Base-by-base conservation (phyloP, 2,329 filamentous ascomycete genomes). In the Rhytidhysteron rufulum region DNA sequence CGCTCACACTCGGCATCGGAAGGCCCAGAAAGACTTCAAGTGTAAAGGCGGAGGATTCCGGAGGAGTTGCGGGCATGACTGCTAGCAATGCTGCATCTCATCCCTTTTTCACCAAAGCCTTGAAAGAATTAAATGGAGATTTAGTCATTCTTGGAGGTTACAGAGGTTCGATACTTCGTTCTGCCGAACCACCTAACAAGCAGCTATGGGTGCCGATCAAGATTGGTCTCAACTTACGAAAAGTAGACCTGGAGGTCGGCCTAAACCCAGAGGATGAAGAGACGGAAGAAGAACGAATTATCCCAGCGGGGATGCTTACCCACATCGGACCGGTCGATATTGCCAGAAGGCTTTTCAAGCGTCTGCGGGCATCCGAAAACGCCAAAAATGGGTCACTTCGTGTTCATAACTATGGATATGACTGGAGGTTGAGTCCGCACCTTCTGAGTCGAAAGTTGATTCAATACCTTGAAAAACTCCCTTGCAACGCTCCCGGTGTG, bases 121-220 rank as follows among this genome's bases (percentile, higher is more conserved):
- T 95, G 34, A 80, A 85, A 34, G 71, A 80, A 4, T 69, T 95
- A 17, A 86, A 82, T 0, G 90, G 91, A 1, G 91, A 97, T 57
- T 63, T 97, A 6, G 88, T 97, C 6, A 74, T 96, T 21, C 76
- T 97, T 58, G 91, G 91, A 16, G 91, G 91, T 11, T 95, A 96
- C 58, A 78, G 91, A 49, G 91, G 91, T 3, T 95, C 90, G 0
- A 77, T 96, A n/a, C 66, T 97, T 21, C 82, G 90, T 21, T 94
- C 88, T 9, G 85, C 88, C 9, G 83, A 88, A 46, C 78, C 86
- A 7, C 85, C 86, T 4, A 81, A 91, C 56, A 82, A 88, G n/a
- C 88, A 95, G 59, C 70, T 95, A 0, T 97, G 91, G 91, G 87
- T 94, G 2, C 90, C 90, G 0, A 83, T 96, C 57, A 96, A 96